Evolutionary conservation across 371 early-diverging fungal species (phyloP).

Genomic region (Lichtheimia hyalospora): DNA sequence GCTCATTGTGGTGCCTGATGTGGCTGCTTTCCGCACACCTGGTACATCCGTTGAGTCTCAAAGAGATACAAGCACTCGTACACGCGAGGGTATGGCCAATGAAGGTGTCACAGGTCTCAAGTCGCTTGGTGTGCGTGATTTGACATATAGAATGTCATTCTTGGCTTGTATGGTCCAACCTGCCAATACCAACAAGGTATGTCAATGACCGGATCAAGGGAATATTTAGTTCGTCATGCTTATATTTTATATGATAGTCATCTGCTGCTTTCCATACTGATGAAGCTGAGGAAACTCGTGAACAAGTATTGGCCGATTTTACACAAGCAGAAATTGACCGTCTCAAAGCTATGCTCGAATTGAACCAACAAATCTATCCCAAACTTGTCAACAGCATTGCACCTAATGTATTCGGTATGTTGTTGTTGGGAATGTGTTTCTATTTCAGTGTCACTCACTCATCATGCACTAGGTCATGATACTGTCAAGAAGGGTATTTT

Average conservation of each 20-base stretch:
- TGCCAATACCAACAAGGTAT: conserved; percentile 43
- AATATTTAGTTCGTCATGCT: background rate
- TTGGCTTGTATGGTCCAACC: conserved; percentile 83
- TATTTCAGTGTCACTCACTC: background rate
- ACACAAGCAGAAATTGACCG: conserved; percentile 77
- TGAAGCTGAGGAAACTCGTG: conserved; percentile 57
- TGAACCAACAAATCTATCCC: conserved; percentile 61
- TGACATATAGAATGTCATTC: conserved; percentile 91
- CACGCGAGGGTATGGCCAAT: conserved; percentile 65
- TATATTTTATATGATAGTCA: conserved; percentile 2
- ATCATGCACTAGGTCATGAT: conserved; percentile 70
- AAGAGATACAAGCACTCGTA: conserved; percentile 57
- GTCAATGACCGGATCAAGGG: background rate
- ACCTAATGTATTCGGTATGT: conserved; percentile 92
- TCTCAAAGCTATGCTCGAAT: conserved; percentile 69
- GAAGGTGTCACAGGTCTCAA: conserved; percentile 89
- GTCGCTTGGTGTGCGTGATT: conserved; percentile 88
- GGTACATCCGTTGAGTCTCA: conserved; percentile 66
- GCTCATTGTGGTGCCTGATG: conserved; percentile 95
- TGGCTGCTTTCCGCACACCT: conserved; percentile 76
- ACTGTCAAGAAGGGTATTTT: conserved; percentile 98
- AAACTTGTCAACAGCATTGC: conserved; percentile 87
- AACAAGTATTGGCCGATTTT: conserved; percentile 61
- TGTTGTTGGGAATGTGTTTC: background rate
- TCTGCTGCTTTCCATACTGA: conserved; percentile 55